Percentiles rank a stretch among this genome's conserved stretches.
Conservation (phyloP, 306 rosid genomes). For the Crotalaria pallida region DNA sequence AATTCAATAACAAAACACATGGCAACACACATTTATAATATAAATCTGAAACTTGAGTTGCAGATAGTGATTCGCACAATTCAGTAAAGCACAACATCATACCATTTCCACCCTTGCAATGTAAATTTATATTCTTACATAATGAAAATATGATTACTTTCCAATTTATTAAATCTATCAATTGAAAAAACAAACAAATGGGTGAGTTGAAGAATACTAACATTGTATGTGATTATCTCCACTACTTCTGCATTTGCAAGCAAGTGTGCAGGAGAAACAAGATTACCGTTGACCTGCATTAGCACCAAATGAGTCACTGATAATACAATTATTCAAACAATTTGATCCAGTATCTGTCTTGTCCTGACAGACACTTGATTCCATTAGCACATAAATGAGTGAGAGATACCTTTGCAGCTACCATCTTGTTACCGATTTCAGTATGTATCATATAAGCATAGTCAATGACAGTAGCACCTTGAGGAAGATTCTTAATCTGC, state of each 20-base stretch:
- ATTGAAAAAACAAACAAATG: background rate
- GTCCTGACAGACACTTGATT: slow-evolving; percentile 13
- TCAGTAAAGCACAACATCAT: background rate
- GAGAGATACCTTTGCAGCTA: slow-evolving; percentile 83
- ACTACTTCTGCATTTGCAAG: slow-evolving; percentile 99
- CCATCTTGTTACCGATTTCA: slow-evolving; percentile 97
- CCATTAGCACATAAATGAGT: slow-evolving; percentile 8
- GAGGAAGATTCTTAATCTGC: slow-evolving; percentile 93
- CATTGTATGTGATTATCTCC: slow-evolving; percentile 95
- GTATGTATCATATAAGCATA: slow-evolving; percentile 99
- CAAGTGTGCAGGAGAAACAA: slow-evolving; percentile 73
- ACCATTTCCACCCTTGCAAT: background rate
- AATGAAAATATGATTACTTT: background rate
- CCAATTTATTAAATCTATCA: slow-evolving; percentile 11
- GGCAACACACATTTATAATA: background rate
- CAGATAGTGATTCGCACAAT: background rate
- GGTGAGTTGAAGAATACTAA: no score
- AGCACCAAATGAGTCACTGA: slow-evolving; percentile 14
- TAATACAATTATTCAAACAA: background rate
- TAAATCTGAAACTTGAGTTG: background rate
- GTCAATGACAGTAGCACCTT: no score
- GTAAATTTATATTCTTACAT: slow-evolving; percentile 7
- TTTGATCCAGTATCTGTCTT: background rate
- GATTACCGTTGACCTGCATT: slow-evolving; percentile 93
- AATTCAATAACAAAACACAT: background rate